Base-by-base conservation (phyloP, 2,329 filamentous ascomycete genomes). In the Seiridium cupressi region DNA sequence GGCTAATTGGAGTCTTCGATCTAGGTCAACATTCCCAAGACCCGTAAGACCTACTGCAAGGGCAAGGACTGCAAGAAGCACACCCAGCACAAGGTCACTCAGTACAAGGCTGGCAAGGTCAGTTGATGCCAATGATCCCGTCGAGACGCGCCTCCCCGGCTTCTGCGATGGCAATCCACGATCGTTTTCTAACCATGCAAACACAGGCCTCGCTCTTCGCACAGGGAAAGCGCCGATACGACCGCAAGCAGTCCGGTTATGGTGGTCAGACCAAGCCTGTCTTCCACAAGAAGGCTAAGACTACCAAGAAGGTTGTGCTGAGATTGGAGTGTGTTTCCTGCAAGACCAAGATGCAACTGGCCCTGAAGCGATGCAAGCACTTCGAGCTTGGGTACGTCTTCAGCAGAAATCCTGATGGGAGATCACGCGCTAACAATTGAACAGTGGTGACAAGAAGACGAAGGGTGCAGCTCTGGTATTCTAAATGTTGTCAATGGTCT, bases 231-330 rank as follows among this genome's bases (percentile, higher is more conserved):
- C 92, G 94, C 83, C 93, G 94, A 90, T 98, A 98, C 86, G 93
- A 96, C 85, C 89, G 93, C 79, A 98, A 98, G 88, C 94, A 98
- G 86, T 92, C 90, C 80, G 94, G 94, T 91, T 98, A 97, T 79
- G 95, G 95, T 92, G 95, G 95, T 93, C 95, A 99, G 87, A 99
- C 95, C 77, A 99, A 99, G 87, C 95, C 96, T 74, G 93, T 99
- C 77, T 99, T 98, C 91, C 95, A 98, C 92, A 99, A 98, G 90
- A 98, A 97, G 87, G 95, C 95, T 72, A 99, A 99, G 91, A 99
- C 95, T 73, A 99, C 95, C 79, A 99, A 99, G 92, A 99, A 99
- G 90, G 91, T 99, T 74, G 96, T 99, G 76, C 85, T 99, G 82
- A 89, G 95, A 85, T 84, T 99, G 81, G 95, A 99, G 83, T 99